A percentile compares a stretch with the other conserved stretches of the same genome.
Conservation (phyloP, 2,329 filamentous ascomycete genomes). For the Penicillium verrucosum region DNA sequence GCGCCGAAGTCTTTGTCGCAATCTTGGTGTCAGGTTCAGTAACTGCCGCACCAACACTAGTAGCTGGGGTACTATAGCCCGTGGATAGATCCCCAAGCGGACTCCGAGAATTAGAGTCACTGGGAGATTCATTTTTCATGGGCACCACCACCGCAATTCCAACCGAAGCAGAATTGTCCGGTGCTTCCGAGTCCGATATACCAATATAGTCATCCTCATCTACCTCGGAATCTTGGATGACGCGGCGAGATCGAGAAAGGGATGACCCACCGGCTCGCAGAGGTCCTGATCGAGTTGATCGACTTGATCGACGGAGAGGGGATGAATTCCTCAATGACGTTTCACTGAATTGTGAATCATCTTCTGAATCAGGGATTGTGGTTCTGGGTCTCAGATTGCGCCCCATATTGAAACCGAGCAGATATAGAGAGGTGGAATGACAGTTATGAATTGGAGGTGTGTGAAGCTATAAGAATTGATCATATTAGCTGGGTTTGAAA, state of each 20-base stretch:
- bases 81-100: conserved; percentile 43
- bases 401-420: conserved; percentile 13
- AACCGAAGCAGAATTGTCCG: neutral
- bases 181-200: neutral
- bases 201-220: conserved; percentile 14
- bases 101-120: conserved; percentile 37
- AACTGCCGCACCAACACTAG: conserved; percentile 54
- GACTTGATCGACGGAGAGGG: conserved; percentile 7
- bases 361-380: conserved; percentile 21
- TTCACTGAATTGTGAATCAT: conserved; percentile 14
- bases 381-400: conserved; percentile 8
- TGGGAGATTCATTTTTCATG: conserved; percentile 19
- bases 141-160: conserved; percentile 33
- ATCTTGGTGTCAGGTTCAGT: conserved; percentile 44
- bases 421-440: neutral
- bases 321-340: conserved; percentile 18
- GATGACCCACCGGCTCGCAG: conserved; percentile 13
- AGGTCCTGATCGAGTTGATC: conserved; percentile 6
- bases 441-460: neutral
- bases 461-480: neutral
- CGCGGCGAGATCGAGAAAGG: conserved; percentile 16
- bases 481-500: neutral
- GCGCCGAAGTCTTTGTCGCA: conserved; percentile 27
- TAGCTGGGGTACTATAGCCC: conserved; percentile 61
- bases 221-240: conserved; percentile 22